Conservation (phyloP, 306 rosid genomes). For the Acacia melanoxylon region DNA sequence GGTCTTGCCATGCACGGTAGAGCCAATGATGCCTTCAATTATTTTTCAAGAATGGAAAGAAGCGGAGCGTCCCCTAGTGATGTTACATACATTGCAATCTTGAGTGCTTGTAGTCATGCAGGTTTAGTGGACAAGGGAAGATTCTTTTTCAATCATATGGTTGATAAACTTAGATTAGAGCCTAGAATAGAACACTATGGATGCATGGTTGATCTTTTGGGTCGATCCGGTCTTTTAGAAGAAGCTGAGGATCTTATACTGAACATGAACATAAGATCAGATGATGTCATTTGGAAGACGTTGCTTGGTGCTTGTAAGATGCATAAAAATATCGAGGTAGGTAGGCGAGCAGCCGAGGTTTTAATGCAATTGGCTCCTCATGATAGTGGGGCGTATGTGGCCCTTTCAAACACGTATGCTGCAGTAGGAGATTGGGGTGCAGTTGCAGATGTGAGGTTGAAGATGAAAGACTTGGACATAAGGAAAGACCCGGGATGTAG, state of each 20-base stretch:
- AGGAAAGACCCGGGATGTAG: conserved; percentile 88
- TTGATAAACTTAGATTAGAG: conserved; percentile 45
- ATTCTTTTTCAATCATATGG: conserved; percentile 62
- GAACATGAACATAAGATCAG: conserved; percentile 62
- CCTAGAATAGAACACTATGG: conserved; percentile 80
- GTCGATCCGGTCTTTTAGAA: conserved; percentile 67
- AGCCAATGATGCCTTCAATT: conserved; percentile 46
- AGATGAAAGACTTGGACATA: conserved; percentile 69
- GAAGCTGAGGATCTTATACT: conserved; percentile 70
- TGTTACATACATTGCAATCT: conserved; percentile 61
- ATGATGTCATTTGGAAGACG: conserved; percentile 87
- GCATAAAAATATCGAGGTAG: conserved; percentile 62
- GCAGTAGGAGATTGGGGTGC: conserved; percentile 67
- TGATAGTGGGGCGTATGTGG: conserved; percentile 83
- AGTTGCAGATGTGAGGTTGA: conserved; percentile 67
- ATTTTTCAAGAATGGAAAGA: conserved; percentile 54
- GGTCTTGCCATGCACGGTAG: conserved; percentile 80
- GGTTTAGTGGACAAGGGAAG: conserved; percentile 68
- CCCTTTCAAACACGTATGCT: conserved; percentile 80
- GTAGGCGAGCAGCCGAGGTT: conserved; percentile 50
- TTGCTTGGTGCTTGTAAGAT: conserved; percentile 78
- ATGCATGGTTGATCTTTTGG: conserved; percentile 80
- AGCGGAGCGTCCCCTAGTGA: conserved; percentile 61
- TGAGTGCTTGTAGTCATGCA: conserved; percentile 80
- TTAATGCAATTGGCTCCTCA: conserved; percentile 64